Conservation (phyloP, 495 filamentous ascomycete species). For the Hypoxylon trugodes region DNA sequence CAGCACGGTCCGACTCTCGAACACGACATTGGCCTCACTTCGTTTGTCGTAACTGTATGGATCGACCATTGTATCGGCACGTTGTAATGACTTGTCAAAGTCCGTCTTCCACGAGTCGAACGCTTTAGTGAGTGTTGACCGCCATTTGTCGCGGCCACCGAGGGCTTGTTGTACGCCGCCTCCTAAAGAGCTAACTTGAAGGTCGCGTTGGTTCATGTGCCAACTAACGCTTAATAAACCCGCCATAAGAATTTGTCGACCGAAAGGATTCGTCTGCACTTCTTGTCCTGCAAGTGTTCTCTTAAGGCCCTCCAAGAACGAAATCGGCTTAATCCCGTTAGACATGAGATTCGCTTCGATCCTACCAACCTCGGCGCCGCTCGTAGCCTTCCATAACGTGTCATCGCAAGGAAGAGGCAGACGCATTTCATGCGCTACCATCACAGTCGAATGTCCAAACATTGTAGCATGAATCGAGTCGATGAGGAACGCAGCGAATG, state of each 20-base stretch:
- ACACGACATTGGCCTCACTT: slow-evolving; percentile 77
- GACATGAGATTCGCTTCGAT: slow-evolving; percentile 84
- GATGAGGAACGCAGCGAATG: slow-evolving; percentile 94
- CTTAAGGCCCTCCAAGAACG: slow-evolving; percentile 92
- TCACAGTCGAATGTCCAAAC: slow-evolving; percentile 96
- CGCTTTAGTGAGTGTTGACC: slow-evolving; percentile 82
- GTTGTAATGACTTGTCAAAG: slow-evolving; percentile 81
- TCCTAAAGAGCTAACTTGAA: slow-evolving; percentile 90
- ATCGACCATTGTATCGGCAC: slow-evolving; percentile 52
- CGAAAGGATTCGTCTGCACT: slow-evolving; percentile 93
- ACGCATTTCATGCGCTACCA: slow-evolving; percentile 96
- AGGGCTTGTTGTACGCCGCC: slow-evolving; percentile 76
- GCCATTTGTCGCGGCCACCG: slow-evolving; percentile 92
- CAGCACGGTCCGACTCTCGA: slow-evolving; percentile 85
- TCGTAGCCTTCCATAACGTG: slow-evolving; percentile 90
- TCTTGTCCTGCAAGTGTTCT: slow-evolving; percentile 85
- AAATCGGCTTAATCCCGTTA: slow-evolving; percentile 84
- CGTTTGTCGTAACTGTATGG: slow-evolving; percentile 58
- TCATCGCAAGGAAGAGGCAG: slow-evolving; percentile 94
- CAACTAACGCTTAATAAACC: slow-evolving; percentile 92
- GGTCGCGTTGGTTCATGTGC: slow-evolving; percentile 97
- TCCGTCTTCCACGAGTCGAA: slow-evolving; percentile 96
- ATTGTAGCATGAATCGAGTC: slow-evolving; percentile 97
- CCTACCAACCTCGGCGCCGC: slow-evolving; percentile 84
- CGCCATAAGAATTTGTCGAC: slow-evolving; percentile 94